phyloP scores from a whole-genome alignment of 345 rosid genomes.

The Draba incana region DNA sequence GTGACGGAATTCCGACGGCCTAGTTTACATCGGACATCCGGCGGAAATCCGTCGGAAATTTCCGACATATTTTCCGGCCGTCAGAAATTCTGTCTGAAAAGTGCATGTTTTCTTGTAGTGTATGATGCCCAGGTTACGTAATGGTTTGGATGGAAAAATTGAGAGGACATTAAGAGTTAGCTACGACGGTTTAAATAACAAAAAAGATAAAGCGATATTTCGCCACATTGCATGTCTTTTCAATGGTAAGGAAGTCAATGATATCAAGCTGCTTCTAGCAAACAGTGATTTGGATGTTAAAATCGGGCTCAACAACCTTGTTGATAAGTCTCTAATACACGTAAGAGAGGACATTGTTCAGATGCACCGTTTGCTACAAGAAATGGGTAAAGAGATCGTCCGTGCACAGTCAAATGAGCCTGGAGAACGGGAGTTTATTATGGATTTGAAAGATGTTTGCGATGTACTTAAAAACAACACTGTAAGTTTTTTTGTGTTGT shows the following conservation, averaged over 20 bases:
- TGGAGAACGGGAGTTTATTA: conserved; percentile 30
- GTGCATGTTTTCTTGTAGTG: too few relatives aligned
- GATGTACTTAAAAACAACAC: conserved; percentile 18
- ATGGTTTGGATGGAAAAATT: conserved; percentile 9
- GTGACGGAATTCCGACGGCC: too few relatives aligned
- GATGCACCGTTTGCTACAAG: conserved; percentile 40
- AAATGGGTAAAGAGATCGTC: conserved; percentile 37
- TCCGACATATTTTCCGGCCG: too few relatives aligned
- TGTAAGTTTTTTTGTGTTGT: background rate
- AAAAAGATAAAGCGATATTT: conserved; percentile 29
- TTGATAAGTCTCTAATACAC: conserved; percentile 34
- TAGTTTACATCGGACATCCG: too few relatives aligned
- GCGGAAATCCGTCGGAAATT: too few relatives aligned
- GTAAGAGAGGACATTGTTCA: background rate
- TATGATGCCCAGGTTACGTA: background rate
- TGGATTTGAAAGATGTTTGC: conserved; percentile 21
- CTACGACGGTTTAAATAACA: conserved; percentile 27
- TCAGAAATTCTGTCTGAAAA: too few relatives aligned
- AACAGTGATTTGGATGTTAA: background rate
- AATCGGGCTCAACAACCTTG: background rate
- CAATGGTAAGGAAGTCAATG: background rate
- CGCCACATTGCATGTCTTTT: conserved; percentile 43
- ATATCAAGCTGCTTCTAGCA: background rate
- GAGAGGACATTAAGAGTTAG: conserved; percentile 20
- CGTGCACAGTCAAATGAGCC: conserved; percentile 24